Evolutionary conservation across 1,284 basidiomycete genomes (phyloP), one percentile per base, ranked within the genome.

Genomic region (Trametes sp.): DNA sequence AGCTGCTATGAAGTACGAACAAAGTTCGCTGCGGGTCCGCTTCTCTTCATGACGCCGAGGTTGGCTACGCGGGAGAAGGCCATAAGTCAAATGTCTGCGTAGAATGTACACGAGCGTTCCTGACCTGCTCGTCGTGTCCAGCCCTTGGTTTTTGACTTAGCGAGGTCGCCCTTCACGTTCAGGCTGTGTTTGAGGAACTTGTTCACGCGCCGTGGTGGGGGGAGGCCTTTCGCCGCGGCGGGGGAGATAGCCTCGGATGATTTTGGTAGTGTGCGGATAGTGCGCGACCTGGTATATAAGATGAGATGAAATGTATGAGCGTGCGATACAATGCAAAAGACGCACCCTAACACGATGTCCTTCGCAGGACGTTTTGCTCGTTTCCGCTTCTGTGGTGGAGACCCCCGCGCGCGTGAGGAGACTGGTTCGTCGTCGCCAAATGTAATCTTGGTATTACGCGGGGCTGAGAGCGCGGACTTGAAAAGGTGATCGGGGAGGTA

Each of bases 401-500:
- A 56, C 38, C 55, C 51, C 45, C 51, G 16, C n/a, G 57, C 33
- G 36, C 59, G 55, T 44, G 64, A 59, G 50, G 54, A 41, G 24
- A 33, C 54, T 19, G 59, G 13, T 0, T 42, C 52, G 13, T 59
- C 57, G 36, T 61, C 51, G 64, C 67, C 46, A 62, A 64, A 49
- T 53, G 56, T 38, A 59, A 71, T 52, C 62, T 60, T 61, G 1
- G 57, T 57, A 41, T 54, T 52, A 31, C 28, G 52, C 2, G 57
- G 24, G 23, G 68, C 61, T 2, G 72, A 69, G n/a, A 76, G 66
- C 2, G 75, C 77, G 29, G 74, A 65, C 26, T 70, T 63, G 64
- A 78, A 78, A n/a, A 78, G 58, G 57, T 78, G 75, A 41, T 77
- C 77, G 0, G 77, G 77, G 28, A 78, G 76, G 68, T 77, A 76